phyloP scores from a whole-genome alignment of 495 filamentous ascomycete species.

The Usnea hakonensis region DNA sequence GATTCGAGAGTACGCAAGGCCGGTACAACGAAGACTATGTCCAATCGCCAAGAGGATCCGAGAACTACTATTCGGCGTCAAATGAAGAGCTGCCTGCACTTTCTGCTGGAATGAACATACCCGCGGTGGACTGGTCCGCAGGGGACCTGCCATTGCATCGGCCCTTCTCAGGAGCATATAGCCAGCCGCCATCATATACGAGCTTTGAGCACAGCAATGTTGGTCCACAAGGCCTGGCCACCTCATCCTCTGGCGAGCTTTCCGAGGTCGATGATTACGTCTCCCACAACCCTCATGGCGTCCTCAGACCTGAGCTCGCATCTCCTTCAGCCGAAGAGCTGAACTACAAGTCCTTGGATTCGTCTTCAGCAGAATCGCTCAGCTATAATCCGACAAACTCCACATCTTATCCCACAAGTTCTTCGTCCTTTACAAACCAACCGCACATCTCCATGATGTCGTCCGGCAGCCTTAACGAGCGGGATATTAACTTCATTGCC shows the following conservation, averaged over 20 bases:
- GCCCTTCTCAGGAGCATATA: conserved; percentile 56
- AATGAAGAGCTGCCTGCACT: conserved; percentile 56
- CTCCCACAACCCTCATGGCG: conserved; percentile 21
- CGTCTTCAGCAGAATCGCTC: conserved; percentile 30
- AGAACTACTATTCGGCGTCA: conserved; percentile 35
- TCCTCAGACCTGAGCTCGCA: conserved; percentile 11
- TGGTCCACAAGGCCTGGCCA: conserved; percentile 48
- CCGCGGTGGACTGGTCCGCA: conserved; percentile 67
- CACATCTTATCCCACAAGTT: conserved; percentile 41
- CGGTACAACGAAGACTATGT: conserved; percentile 37
- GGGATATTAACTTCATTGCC: conserved; percentile 54
- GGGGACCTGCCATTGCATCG: conserved; percentile 52
- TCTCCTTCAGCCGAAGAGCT: conserved; percentile 16
- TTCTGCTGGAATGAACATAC: conserved; percentile 55
- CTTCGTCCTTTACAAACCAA: conserved; percentile 45
- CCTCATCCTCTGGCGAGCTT: conserved; percentile 68
- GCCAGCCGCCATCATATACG: conserved; percentile 61
- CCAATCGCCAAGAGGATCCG: conserved; percentile 33
- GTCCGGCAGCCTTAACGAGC: conserved; percentile 46
- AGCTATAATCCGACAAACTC: conserved; percentile 7
- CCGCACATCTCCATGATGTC: conserved; percentile 45
- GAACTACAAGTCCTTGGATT: conserved; percentile 26
- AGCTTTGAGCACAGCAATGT: conserved; percentile 54
- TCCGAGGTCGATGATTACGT: conserved; percentile 64
- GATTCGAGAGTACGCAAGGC: conserved; percentile 44